phyloP scores from a whole-genome alignment of 2,329 filamentous ascomycete species.

The Colletotrichum viniferum region DNA sequence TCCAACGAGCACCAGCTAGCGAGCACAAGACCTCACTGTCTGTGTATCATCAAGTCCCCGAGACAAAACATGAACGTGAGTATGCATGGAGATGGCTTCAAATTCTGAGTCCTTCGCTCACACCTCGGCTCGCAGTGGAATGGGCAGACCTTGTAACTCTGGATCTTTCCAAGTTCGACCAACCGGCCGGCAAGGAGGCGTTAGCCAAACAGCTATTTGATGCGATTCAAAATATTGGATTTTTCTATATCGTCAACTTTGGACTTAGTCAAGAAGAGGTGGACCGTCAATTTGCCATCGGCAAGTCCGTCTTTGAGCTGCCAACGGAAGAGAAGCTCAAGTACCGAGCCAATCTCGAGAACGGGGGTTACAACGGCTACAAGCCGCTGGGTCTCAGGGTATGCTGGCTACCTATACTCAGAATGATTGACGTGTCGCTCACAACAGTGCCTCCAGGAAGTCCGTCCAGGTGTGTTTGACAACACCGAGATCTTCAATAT shows the following conservation, averaged over 20 bases:
- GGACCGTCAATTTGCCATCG: conserved; percentile 65
- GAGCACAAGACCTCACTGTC: conserved; percentile 25
- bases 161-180: conserved; percentile 58
- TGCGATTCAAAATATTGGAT: conserved; percentile 55
- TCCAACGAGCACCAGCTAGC: neutral
- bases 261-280: conserved; percentile 65
- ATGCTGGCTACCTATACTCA: neutral
- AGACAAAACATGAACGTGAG: conserved; percentile 39
- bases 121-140: conserved; percentile 29
- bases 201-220: conserved; percentile 60
- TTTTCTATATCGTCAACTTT: conserved; percentile 69
- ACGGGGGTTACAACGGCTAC: conserved; percentile 63
- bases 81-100: neutral
- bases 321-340: conserved; percentile 63
- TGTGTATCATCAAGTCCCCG: conserved; percentile 36
- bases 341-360: conserved; percentile 53
- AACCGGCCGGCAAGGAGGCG: conserved; percentile 57
- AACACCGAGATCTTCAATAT: conserved; percentile 46
- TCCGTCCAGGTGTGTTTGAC: conserved; percentile 36
- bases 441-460: conserved; percentile 23
- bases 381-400: conserved; percentile 47
- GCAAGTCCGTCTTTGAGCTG: conserved; percentile 61
- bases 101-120: neutral
- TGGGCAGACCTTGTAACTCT: conserved; percentile 65
- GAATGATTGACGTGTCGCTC: neutral